Evolutionary conservation across 1,284 basidiomycete genomes (phyloP).

Genomic region (Coniferiporia sulphurascens): DNA sequence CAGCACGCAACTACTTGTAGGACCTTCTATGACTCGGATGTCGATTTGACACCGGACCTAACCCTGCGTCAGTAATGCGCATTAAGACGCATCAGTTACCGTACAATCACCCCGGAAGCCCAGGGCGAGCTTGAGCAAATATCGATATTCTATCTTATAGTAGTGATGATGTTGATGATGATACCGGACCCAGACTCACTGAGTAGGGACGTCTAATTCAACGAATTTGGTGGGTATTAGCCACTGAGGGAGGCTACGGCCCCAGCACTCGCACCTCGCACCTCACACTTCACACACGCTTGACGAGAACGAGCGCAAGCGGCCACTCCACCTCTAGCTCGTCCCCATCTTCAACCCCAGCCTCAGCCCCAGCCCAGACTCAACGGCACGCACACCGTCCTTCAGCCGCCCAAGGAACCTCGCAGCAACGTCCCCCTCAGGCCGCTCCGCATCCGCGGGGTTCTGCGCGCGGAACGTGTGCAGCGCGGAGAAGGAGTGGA

Average conservation of each 20-base stretch:
- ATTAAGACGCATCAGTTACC: too few species aligned
- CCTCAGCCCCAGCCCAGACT: constrained; percentile 25
- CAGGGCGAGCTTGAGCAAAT: too few species aligned
- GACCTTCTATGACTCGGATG: too few species aligned
- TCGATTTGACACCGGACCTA: too few species aligned
- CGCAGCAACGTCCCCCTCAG: constrained; percentile 58
- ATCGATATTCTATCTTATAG: too few species aligned
- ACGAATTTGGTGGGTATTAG: too few species aligned
- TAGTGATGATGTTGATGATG: too few species aligned
- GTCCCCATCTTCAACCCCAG: constrained; percentile 27
- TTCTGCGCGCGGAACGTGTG: constrained; percentile 65
- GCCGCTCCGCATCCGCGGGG: constrained; percentile 48
- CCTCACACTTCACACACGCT: constrained; percentile 26
- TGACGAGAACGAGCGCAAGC: constrained; percentile 57
- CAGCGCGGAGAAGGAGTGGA: constrained; percentile 69
- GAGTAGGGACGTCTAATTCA: too few species aligned
- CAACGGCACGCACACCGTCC: constrained; percentile 35
- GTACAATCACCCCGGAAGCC: too few species aligned
- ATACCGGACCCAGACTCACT: too few species aligned
- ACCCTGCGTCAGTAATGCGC: too few species aligned
- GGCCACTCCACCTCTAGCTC: constrained; percentile 69
- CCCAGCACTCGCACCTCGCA: not conserved
- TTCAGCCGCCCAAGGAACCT: constrained; percentile 52
- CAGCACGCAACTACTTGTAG: too few species aligned
- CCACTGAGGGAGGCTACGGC: not conserved